Evolutionary conservation across 495 filamentous ascomycete genomes (phyloP), one percentile per base, ranked within the genome.

Genomic region (Tuber brumale): DNA sequence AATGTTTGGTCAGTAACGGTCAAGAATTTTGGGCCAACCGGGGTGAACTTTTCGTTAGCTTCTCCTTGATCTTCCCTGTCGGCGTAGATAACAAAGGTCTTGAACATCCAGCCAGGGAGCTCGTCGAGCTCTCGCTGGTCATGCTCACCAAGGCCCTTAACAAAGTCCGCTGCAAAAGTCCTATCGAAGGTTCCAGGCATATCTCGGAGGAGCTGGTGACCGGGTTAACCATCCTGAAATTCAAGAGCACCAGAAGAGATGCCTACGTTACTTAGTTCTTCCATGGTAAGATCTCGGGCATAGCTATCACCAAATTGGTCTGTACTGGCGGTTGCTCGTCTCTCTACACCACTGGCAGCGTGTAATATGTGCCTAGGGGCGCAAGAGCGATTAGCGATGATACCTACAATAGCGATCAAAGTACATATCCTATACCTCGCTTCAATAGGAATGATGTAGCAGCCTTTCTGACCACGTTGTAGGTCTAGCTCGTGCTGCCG

Each of bases 281-380:
- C 88, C 0, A 86, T 81, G 1, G 84, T 87, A 18, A 92, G 85
- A 78, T 97, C 90, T 42, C 94, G 87, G 2, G 91, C 88, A 83
- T 94, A 98, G 81, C 94, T 94, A 83, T 99, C 95, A 2, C 89
- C 90, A 79, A 88, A 97, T 76, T 87, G 85, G 83, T 99, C 95
- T 12, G 92, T 85, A 76, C 80, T 41, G 85, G 84, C 27, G 87
- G 83, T 8, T 84, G 84, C 42, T 86, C 83, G 61, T 86, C 83
- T 69, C 86, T 85, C 18, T 85, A 35, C 12, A 35, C 57, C 31
- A 19, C 12, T 85, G 23, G 85, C 85, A 0, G 86, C 87, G 72
- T 75, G 72, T 35, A 83, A 75, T 51, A 83, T 41, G 69, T 83
- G 74, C 14, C 78, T 76, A 69, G 31, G 16, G 72, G 72, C n/a